Conservation (phyloP, 768 basidiomycete species). For the Mycena amicta region DNA sequence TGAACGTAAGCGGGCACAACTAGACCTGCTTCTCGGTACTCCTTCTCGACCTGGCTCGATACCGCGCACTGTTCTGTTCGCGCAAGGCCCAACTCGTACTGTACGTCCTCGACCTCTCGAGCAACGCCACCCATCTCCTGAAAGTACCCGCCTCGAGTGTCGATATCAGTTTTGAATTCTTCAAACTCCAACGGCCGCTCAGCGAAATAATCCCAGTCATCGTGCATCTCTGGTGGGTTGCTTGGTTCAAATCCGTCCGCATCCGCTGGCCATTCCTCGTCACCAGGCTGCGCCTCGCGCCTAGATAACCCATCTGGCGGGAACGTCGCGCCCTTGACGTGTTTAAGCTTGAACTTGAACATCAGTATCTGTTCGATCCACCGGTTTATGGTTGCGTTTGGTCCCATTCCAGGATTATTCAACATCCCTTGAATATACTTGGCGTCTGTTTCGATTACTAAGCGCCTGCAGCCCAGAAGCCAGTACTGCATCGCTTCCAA, state of each 20-base stretch:
- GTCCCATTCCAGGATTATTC: slow-evolving; percentile 15
- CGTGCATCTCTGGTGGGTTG: neutral
- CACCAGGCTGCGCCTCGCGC: slow-evolving; percentile 5
- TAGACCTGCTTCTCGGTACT: neutral
- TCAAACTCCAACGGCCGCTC: slow-evolving; percentile 7
- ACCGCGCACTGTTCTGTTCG: neutral
- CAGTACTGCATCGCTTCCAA: slow-evolving; percentile 11
- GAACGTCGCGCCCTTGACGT: slow-evolving; percentile 14
- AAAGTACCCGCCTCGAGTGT: slow-evolving; percentile 3
- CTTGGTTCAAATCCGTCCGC: neutral
- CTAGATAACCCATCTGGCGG: slow-evolving; percentile 22
- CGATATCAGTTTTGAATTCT: slow-evolving; percentile 4
- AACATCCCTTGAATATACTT: slow-evolving; percentile 21
- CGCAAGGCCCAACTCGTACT: neutral
- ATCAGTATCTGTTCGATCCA: slow-evolving; percentile 23
- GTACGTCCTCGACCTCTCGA: neutral
- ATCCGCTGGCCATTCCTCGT: neutral
- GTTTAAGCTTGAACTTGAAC: slow-evolving; percentile 22
- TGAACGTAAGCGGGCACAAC: neutral
- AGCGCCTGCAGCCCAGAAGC: slow-evolving; percentile 17
- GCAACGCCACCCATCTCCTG: neutral
- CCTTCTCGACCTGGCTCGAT: neutral
- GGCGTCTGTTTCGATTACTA: slow-evolving; percentile 23
- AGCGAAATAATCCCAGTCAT: slow-evolving; percentile 3
- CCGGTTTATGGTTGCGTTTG: slow-evolving; percentile 23